Evolutionary conservation across 1,284 basidiomycete genomes (phyloP), one percentile per base, ranked within the genome.

Genomic region (Amylostereum areolatum): DNA sequence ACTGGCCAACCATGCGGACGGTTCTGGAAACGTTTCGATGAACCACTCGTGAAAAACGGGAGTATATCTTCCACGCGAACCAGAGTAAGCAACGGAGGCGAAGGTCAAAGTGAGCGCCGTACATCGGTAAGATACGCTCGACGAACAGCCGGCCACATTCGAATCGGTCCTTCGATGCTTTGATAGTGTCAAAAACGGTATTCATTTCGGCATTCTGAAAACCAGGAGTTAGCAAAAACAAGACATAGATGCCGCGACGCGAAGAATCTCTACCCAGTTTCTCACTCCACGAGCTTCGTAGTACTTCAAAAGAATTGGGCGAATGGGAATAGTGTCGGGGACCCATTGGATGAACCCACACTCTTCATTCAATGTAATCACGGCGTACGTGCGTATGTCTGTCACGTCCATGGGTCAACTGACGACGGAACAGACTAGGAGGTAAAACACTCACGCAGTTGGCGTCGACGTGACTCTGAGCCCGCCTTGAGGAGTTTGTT

Each of bases 311-410:
- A 99, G 71, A 36, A 98, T 81, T 4, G 82, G 78, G 32, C 97
- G 86, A 37, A 98, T 72, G 2, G 94, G 90, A 30, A 84, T 77
- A 0, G 96, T 98, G 63, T 99, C 90, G 1, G 89, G 90, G 10
- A 99, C 97, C 97, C 97, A 99, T 81, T 99, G 94, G 52, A 99
- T 92, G 52, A 99, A 81, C 0, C 97, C 97, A 61, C 95, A 97
- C 59, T 97, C 92, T 60, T 99, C 96, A 63, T 98, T 98, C 51
- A 99, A 74, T 2, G 95, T 93, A 24, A 98, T 89, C 18, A 99
- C 94, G 6, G 93, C 92, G 60, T 99, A 99, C 3, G 95, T 97
- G 30, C 95, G 83, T 53, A 98, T 92, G 63, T 89, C 96, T 98
- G 54, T 48, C 18, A 11, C 46, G 18, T 54, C 47, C 47, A 18